phyloP scores from a whole-genome alignment of 139 green algal species.

The Mychonastes homosphaera region DNA sequence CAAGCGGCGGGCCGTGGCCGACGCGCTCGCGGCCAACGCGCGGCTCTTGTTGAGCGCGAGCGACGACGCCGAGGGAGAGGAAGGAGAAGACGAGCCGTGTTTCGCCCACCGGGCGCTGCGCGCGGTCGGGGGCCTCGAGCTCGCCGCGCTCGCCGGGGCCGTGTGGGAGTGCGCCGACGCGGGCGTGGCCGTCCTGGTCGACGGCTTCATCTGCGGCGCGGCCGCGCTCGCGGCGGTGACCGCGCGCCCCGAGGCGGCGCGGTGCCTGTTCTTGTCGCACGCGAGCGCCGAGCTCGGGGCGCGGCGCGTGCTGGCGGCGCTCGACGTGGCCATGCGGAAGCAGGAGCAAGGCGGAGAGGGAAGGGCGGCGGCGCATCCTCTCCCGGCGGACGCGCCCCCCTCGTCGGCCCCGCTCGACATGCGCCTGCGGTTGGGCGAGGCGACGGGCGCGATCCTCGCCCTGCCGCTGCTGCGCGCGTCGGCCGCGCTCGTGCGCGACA shows the following conservation, averaged over 20 bases:
- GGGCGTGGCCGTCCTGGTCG: slow-evolving; percentile 24
- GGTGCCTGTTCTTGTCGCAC: slow-evolving; percentile 28
- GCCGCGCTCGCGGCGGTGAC: slow-evolving; percentile 26
- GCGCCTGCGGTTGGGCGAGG: slow-evolving; percentile 35
- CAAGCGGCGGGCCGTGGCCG: slow-evolving; percentile 21
- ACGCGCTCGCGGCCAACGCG: slow-evolving; percentile 20
- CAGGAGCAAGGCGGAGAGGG: no score
- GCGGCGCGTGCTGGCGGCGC: slow-evolving; percentile 10
- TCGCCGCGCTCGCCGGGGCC: slow-evolving; percentile 32
- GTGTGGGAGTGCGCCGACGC: slow-evolving; percentile 7
- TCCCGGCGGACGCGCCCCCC: background rate
- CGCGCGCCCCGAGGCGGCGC: slow-evolving; percentile 9
- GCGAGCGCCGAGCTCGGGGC: slow-evolving; percentile 28
- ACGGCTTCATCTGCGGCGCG: slow-evolving; percentile 32
- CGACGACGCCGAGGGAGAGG: background rate
- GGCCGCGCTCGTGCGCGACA: slow-evolving; percentile 25
- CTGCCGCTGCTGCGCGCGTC: slow-evolving; percentile 32
- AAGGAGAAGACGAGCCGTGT: no score
- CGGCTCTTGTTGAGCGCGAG: slow-evolving; percentile 1
- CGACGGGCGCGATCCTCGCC: slow-evolving; percentile 28
- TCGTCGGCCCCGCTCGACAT: slow-evolving; percentile 24
- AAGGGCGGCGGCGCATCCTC: no score
- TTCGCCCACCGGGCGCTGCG: slow-evolving; percentile 12
- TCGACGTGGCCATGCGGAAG: background rate
- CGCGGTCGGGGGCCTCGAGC: slow-evolving; percentile 35